Conservation (phyloP, 805 yeast species). For the Pichia paraexigua region DNA sequence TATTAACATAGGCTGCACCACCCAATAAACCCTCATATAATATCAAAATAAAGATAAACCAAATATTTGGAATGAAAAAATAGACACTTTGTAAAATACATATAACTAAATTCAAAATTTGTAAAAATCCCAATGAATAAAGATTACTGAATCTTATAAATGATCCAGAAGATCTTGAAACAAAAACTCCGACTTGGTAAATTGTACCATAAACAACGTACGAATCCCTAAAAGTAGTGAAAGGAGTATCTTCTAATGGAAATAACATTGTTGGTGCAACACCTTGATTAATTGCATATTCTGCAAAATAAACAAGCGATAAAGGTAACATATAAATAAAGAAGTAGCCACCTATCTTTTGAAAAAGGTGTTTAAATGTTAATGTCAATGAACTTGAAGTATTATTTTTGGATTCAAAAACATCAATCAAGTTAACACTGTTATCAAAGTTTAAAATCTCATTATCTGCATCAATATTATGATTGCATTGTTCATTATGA, state of each 20-base stretch:
- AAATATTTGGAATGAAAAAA: constrained; percentile 50
- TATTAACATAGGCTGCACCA: constrained; percentile 84
- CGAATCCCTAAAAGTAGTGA: constrained; percentile 66
- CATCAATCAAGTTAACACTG: not conserved
- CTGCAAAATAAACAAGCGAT: constrained; percentile 74
- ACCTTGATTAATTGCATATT: constrained; percentile 87
- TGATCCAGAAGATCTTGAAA: constrained; percentile 78
- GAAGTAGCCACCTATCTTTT: constrained; percentile 24
- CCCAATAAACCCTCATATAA: constrained; percentile 89
- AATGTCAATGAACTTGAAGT: not conserved
- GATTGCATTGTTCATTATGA: not conserved
- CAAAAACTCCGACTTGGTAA: constrained; percentile 87
- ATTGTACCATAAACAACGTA: constrained; percentile 87
- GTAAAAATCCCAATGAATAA: constrained; percentile 59
- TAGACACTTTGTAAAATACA: constrained; percentile 58
- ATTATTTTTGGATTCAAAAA: not conserved
- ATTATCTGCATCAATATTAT: not conserved
- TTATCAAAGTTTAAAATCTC: not conserved
- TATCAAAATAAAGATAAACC: constrained; percentile 52
- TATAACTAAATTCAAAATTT: constrained; percentile 51
- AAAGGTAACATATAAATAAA: constrained; percentile 78
- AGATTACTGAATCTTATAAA: constrained; percentile 51
- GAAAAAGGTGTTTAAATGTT: not conserved
- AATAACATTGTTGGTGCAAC: constrained; percentile 81
- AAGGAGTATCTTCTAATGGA: constrained; percentile 65